Conservation (phyloP, 2,329 filamentous ascomycete genomes). For the Diplodia scrobiculata region DNA sequence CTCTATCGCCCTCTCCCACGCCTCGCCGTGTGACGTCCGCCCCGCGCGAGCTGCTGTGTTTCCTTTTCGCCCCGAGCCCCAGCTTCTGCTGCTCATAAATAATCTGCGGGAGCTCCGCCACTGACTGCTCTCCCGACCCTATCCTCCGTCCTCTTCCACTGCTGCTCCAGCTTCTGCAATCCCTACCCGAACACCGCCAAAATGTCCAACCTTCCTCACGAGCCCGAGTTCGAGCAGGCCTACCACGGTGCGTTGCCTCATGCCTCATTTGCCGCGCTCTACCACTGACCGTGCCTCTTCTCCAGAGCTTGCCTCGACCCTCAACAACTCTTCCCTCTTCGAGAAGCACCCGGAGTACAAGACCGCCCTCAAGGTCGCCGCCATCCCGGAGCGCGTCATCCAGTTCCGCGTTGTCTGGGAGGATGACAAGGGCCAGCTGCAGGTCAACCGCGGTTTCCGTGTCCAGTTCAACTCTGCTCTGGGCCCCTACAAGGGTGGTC, state of each 20-base stretch:
- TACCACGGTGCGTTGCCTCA: conserved; percentile 72
- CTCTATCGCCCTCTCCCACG: conserved; percentile 22
- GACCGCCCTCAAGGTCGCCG: conserved; percentile 81
- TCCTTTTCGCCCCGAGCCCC: conserved; percentile 32
- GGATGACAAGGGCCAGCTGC: conserved; percentile 82
- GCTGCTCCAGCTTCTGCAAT: conserved; percentile 24
- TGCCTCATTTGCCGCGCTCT: background rate
- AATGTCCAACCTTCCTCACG: conserved; percentile 81
- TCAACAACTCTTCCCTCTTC: conserved; percentile 92
- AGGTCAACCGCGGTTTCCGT: conserved; percentile 92
- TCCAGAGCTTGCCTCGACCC: conserved; percentile 87
- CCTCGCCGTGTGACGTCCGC: conserved; percentile 23
- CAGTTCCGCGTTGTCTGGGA: conserved; percentile 99
- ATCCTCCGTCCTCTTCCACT: conserved; percentile 28
- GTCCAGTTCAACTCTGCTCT: conserved; percentile 99
- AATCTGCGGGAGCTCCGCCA: conserved; percentile 13
- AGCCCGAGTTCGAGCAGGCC: conserved; percentile 99
- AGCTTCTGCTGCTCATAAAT: conserved; percentile 28
- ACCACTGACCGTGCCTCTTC: conserved; percentile 14
- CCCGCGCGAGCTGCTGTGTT: conserved; percentile 5
- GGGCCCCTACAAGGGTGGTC: conserved; percentile 96
- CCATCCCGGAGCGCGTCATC: conserved; percentile 91
- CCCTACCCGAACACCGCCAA: conserved; percentile 30
- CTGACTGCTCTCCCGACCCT: background rate
- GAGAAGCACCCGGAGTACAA: conserved; percentile 91